Percentiles rank a stretch among this genome's conserved stretches.
These are phyloP conservation scores for Chytriomyces sp. DNA, from an alignment of 192 early-diverging fungal genomes.

Conservation along the genomic window DNA sequence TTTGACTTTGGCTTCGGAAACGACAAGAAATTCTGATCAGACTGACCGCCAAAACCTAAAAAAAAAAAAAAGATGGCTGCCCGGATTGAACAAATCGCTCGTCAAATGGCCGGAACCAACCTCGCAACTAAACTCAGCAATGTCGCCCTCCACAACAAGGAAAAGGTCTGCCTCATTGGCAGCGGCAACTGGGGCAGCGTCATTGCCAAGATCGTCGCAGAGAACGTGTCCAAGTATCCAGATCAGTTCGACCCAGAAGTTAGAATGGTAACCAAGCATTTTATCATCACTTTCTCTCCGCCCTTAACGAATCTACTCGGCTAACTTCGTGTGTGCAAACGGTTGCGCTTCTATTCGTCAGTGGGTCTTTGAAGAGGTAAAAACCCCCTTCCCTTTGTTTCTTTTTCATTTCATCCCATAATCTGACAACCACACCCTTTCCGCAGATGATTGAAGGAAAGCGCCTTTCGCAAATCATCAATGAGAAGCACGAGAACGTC, in stretches of 20 bases:
- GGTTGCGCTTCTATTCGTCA: slow-evolving; percentile 9
- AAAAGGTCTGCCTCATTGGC: slow-evolving; percentile 89
- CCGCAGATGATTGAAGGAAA: slow-evolving; percentile 69
- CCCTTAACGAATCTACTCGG: background rate
- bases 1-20: no score
- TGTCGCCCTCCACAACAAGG: slow-evolving; percentile 28
- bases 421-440: background rate
- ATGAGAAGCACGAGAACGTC: slow-evolving; percentile 88
- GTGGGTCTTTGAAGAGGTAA: slow-evolving; percentile 93
- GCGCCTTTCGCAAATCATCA: slow-evolving; percentile 93
- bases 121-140: background rate
- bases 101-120: background rate
- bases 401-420: background rate
- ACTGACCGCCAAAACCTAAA: no score
- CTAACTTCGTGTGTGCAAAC: background rate
- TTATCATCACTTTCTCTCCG: background rate
- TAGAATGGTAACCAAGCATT: slow-evolving; percentile 59
- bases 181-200: slow-evolving; percentile 98
- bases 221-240: slow-evolving; percentile 72
- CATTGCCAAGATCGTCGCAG: slow-evolving; percentile 88
- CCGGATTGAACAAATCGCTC: background rate
- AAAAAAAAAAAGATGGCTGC: background rate
- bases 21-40: no score
- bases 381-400: background rate
- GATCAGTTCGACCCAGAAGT: slow-evolving; percentile 77